phyloP scores from a whole-genome alignment of 768 basidiomycete genomes.

The Serendipita sp. region DNA sequence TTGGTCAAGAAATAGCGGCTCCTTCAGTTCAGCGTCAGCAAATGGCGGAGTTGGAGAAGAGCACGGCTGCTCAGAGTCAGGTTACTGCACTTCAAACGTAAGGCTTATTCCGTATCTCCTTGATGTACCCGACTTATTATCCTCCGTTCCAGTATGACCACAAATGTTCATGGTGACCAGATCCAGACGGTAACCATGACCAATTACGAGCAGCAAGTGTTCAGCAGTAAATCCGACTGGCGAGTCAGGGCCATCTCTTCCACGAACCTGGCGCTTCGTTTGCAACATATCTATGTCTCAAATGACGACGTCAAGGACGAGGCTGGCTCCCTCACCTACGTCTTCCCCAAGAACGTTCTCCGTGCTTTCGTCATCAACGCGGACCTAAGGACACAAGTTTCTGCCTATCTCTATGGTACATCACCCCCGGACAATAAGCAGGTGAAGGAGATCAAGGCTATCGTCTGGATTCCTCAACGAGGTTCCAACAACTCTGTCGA shows the following conservation, averaged over 20 bases:
- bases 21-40: slow-evolving; percentile 95
- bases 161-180: slow-evolving; percentile 91
- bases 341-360: slow-evolving; percentile 92
- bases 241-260: slow-evolving; percentile 96
- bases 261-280: slow-evolving; percentile 85
- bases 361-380: slow-evolving; percentile 85
- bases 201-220: slow-evolving; percentile 96
- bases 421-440: slow-evolving; percentile 94
- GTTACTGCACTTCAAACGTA: slow-evolving; percentile 90
- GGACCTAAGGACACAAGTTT: slow-evolving; percentile 92
- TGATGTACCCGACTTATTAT: slow-evolving; percentile 7
- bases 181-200: slow-evolving; percentile 95
- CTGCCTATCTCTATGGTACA: slow-evolving; percentile 81
- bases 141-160: slow-evolving; percentile 51
- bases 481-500: slow-evolving; percentile 93
- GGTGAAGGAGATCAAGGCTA: slow-evolving; percentile 96
- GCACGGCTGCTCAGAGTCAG: slow-evolving; percentile 82
- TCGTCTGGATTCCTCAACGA: slow-evolving; percentile 96
- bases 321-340: slow-evolving; percentile 84
- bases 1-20: slow-evolving; percentile 96
- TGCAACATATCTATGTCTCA: slow-evolving; percentile 97
- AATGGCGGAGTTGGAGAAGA: slow-evolving; percentile 98
- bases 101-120: slow-evolving; percentile 16
- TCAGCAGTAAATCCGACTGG: slow-evolving; percentile 99
- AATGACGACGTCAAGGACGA: slow-evolving; percentile 99